Evolutionary conservation across 768 basidiomycete genomes (phyloP), one percentile per base, ranked within the genome.

Genomic region (Thelephora ganbajun): DNA sequence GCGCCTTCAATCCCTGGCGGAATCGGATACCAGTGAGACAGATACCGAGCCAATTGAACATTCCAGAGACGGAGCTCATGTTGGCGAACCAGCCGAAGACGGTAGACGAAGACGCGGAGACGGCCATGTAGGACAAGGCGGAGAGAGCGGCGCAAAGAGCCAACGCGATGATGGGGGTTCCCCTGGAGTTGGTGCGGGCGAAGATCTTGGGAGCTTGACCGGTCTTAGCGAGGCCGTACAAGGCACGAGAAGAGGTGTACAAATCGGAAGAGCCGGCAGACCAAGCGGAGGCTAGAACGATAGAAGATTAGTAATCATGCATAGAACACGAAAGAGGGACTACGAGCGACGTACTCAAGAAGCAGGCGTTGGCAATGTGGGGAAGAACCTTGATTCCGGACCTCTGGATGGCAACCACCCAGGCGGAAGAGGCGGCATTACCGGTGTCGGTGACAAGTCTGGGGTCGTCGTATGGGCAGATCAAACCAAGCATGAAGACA

Each of bases 141-240:
- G 55, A 50, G 55, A 69, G 63, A 4, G 56, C 39, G 3, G 63
- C 46, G 41, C 62, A 65, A 49, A 66, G 53, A 48, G 57, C 48
- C 45, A 71, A 53, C 2, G 62, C 52, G 48, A 60, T 58, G 52
- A 61, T 60, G 3, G 69, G 69, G 7, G 39, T 41, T 41, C 39
- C 39, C 16, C 16, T 18, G 16, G 18, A 22, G 14, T 41, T 41
- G 22, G 39, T 41, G 66, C 74, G 77, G 16, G 74, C 73, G 62
- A 85, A 83, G 47, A 79, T 48, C 26, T 63, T 66, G 13, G 83
- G 83, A 0, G 82, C 83, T 52, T 80, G 72, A 0, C 81, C 81
- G 18, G 66, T 63, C 48, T 74, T 72, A 4, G 80, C 81, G n/a
- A 86, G 66, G 0, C 77, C 44, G 66, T 67, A 69, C 33, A 70